Percentiles rank a stretch among this genome's conserved stretches.
phyloP scores from a whole-genome alignment of 192 early-diverging fungal genomes.

The Entophlyctis helioformis region DNA sequence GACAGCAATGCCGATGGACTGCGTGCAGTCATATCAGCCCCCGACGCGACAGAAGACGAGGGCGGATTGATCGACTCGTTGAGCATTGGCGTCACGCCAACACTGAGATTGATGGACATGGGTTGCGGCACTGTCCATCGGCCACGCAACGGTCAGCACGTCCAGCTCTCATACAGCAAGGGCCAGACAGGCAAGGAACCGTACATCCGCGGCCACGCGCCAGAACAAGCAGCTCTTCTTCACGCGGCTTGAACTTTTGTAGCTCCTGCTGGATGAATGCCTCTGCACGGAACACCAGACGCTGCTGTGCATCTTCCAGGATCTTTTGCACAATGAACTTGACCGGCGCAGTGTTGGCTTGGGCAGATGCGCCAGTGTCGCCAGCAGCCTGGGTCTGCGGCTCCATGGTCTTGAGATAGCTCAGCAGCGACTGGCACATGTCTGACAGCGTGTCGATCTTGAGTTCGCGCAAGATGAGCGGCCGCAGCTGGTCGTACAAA shows the following conservation, averaged over 20 bases:
- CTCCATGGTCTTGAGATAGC: slow-evolving; percentile 34
- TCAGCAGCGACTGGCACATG: slow-evolving; percentile 59
- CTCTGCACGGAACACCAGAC: slow-evolving; percentile 81
- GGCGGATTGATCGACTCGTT: too few species aligned
- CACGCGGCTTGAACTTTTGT: slow-evolving; percentile 57
- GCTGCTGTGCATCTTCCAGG: slow-evolving; percentile 77
- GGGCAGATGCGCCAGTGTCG: not conserved
- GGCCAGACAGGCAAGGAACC: too few species aligned
- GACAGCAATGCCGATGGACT: too few species aligned
- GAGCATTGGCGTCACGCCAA: too few species aligned
- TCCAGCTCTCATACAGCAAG: too few species aligned
- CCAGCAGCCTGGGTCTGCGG: slow-evolving; percentile 1
- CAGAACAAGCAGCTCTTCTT: slow-evolving; percentile 51
- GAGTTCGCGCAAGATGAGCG: slow-evolving; percentile 76
- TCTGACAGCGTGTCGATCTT: slow-evolving; percentile 72
- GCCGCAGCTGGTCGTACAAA: slow-evolving; percentile 77
- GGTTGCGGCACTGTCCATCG: slow-evolving; percentile 19
- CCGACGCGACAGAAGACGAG: too few species aligned
- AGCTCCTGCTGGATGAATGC: slow-evolving; percentile 67
- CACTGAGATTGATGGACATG: slow-evolving; percentile 6
- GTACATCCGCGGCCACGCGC: slow-evolving; percentile 22
- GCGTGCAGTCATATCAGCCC: too few species aligned
- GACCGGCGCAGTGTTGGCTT: too few species aligned
- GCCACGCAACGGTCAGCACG: too few species aligned
- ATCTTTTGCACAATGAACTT: slow-evolving; percentile 61